Base-by-base conservation (phyloP, 2,329 filamentous ascomycete genomes). In the Hypoxylon sp. region DNA sequence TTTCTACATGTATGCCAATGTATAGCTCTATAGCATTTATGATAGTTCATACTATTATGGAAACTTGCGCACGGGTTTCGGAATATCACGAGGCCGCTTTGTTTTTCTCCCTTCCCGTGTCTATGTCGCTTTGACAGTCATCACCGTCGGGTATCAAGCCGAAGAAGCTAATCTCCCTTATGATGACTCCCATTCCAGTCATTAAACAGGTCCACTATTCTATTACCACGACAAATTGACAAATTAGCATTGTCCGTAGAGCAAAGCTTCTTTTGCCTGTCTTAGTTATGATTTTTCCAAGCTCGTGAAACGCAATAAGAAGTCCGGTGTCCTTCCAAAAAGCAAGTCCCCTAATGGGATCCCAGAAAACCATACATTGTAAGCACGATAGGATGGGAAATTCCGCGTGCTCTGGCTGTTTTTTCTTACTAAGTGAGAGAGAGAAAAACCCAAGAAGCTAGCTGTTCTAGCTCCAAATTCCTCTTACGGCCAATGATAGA, bases 361-460 rank as follows among this genome's bases (percentile, higher is more conserved):
- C 60, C 55, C 51, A 14, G 54, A 51, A 46, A 42, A 39, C 13
- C 2, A 9, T 31, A 31, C 29, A 47, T 37, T 51, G 22, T 19
- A 44, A 37, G 35, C 29, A 54, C 51, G 52, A 63, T 71, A 66
- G 66, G 69, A 44, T 64, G 69, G 69, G 33, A 62, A 61, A 33
- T 71, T 66, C 66, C 69, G 66, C 47, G 54, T 22, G 44, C 53
- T 63, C 53, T 63, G 19, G 55, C 19, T 22, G 19, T 22, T 22
- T 31, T 8, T 33, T 59, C 51, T 54, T 52, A 48, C 52, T 53
- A 63, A 35, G 54, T 26, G n/a, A 24, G 29, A 26, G 22, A 59
- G 46, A 42, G 44, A 50, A 14, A 58, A 26, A 39, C 51, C 39
- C 17, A 44, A 50, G 37, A 33, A 63, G n/a, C 42, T 63, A 55